Conservation (phyloP, 257 asterid species). For the Przewalskia tangutica region DNA sequence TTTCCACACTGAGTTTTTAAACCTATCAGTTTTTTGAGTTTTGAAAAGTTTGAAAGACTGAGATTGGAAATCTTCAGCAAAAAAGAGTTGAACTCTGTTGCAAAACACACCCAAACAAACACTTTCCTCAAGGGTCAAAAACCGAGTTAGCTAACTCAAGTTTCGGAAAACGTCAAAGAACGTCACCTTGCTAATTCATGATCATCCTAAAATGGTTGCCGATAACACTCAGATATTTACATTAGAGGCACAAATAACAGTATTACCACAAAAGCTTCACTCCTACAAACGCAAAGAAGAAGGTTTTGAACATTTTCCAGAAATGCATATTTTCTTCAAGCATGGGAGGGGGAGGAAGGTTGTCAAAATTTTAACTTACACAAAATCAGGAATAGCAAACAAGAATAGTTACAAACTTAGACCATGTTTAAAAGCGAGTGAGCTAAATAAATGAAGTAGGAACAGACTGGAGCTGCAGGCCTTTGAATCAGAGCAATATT, state of each 20-base stretch:
- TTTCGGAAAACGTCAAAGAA: not conserved
- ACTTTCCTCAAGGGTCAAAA: not conserved
- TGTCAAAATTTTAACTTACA: not conserved
- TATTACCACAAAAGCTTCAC: not conserved
- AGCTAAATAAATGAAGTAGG: not conserved
- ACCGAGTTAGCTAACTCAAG: not conserved
- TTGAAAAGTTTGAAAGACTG: not conserved
- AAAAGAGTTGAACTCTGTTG: no score
- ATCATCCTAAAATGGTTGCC: not conserved
- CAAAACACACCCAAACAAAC: not conserved
- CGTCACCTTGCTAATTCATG: not conserved
- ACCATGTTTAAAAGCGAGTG: not conserved
- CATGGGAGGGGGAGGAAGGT: not conserved
- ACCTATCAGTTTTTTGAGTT: not conserved
- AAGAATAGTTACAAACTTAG: not conserved
- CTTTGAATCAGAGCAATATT: not conserved
- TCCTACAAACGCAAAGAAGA: not conserved
- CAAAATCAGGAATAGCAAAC: not conserved
- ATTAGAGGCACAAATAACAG: not conserved
- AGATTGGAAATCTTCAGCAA: not conserved
- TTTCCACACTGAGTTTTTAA: not conserved
- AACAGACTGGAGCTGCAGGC: not conserved
- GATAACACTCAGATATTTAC: not conserved
- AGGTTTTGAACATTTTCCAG: not conserved
- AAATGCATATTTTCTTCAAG: not conserved